A percentile compares a stretch with the other conserved stretches of the same genome.
These are phyloP conservation scores for Tolypocladium nubicola DNA, from an alignment of 2,329 filamentous ascomycete genomes.

Conservation along the genomic window DNA sequence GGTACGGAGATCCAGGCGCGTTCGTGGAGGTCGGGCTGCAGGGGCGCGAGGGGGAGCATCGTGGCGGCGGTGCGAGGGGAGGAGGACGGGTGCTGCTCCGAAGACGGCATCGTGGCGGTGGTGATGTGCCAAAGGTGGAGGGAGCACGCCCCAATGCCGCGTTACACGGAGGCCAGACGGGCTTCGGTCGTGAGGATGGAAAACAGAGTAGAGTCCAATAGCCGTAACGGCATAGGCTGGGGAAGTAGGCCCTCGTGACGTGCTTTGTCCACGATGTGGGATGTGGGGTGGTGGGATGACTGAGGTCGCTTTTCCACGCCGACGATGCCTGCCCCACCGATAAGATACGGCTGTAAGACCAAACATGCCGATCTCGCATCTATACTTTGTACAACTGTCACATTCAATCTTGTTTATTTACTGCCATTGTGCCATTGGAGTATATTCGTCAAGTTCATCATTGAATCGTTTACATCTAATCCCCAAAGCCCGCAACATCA, in stretches of 20 bases:
- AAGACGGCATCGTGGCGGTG: background rate
- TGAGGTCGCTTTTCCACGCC: background rate
- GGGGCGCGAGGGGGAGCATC: conserved; percentile 35
- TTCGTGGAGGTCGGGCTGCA: conserved; percentile 48
- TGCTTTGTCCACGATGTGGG: background rate
- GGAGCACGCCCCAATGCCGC: background rate
- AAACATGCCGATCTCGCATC: background rate
- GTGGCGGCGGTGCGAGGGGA: conserved; percentile 5
- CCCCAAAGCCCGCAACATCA: too few species aligned
- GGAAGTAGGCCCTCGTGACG: background rate
- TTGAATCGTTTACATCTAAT: background rate
- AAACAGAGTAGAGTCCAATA: too few species aligned
- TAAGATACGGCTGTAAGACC: background rate
- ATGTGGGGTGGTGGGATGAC: background rate
- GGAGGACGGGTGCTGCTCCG: background rate
- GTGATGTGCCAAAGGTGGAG: background rate
- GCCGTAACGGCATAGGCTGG: background rate
- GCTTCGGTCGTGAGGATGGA: background rate
- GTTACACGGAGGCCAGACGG: background rate
- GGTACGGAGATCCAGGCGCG: conserved; percentile 81
- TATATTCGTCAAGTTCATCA: background rate
- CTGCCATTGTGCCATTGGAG: background rate
- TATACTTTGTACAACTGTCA: background rate
- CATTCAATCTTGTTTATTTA: background rate
- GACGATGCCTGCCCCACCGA: background rate